Evolutionary conservation across 495 filamentous ascomycete species (phyloP), one percentile per base, ranked within the genome.

Genomic region (Talaromyces borbonicus): DNA sequence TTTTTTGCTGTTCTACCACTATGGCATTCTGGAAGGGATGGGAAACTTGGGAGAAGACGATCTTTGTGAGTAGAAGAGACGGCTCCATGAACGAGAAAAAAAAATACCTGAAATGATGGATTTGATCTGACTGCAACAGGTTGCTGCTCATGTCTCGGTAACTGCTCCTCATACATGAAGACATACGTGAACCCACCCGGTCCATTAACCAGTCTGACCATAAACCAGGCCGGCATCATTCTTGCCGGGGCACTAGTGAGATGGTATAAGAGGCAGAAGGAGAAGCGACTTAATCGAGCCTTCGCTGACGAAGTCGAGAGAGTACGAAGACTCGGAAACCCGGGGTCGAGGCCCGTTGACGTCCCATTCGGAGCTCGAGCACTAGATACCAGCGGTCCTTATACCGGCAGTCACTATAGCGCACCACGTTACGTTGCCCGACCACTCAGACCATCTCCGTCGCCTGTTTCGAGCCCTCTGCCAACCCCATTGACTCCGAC

Each of bases 311-410:
- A 49, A 59, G 79, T 62, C 67, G 75, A 26, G 71, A 69, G 56
- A 72, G n/a, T 64, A 12, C 69, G 56, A 35, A 49, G 63, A 23
- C 49, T 59, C 35, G 53, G 11, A 12, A 14, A 52, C 61, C 46
- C 40, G 54, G 54, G 63, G 63, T 55, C 66, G 58, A 58, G 60
- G 57, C 54, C 54, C 19, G 71, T 78, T 44, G 80, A 86, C 11
- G 75, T 94, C 37, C 90, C 87, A 3, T 98, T 96, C 55, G 92
- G 92, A 19, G 80, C 94, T 24, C 80, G 84, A 54, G 90, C 90
- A 12, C 74, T 98, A 23, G 84, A 98, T 56, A n/a, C n/a, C n/a
- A 85, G 76, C 50, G 90, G 89, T 9, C 71, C 95, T 18, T 78
- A 87, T 54, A 77, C 93, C 9, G 85, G 93, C 49, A 92, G 89